These are phyloP conservation scores for Epichloe glyceriae DNA, from an alignment of 2,329 filamentous ascomycete species.

Conservation along the genomic window DNA sequence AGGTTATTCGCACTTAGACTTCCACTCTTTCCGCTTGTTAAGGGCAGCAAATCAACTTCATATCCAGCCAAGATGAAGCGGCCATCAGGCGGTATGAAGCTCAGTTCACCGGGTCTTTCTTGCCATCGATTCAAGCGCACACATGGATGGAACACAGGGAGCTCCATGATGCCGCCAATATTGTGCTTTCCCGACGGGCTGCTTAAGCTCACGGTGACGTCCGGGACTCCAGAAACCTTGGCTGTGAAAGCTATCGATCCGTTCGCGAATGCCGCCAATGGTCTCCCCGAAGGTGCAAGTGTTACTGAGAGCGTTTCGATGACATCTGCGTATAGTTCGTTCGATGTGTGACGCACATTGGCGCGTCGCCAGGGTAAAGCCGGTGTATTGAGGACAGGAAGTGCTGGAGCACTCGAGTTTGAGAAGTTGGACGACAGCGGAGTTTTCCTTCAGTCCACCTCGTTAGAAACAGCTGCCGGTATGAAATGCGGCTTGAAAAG, in stretches of 20 bases:
- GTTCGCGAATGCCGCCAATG: slow-evolving; percentile 75
- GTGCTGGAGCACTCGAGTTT: slow-evolving; percentile 25
- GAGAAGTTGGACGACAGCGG: slow-evolving; percentile 25
- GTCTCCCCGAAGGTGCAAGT: slow-evolving; percentile 77
- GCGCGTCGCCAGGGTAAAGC: slow-evolving; percentile 76
- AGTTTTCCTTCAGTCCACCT: slow-evolving; percentile 23
- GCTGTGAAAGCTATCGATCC: slow-evolving; percentile 91
- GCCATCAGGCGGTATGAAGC: slow-evolving; percentile 90
- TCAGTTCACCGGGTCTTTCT: slow-evolving; percentile 79
- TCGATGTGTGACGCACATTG: slow-evolving; percentile 90
- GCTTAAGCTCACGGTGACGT: slow-evolving; percentile 69
- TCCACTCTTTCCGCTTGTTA: slow-evolving; percentile 44
- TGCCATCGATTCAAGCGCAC: slow-evolving; percentile 84
- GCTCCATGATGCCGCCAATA: slow-evolving; percentile 60
- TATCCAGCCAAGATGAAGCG: slow-evolving; percentile 89
- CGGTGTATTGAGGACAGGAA: slow-evolving; percentile 33
- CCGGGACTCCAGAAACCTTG: slow-evolving; percentile 88
- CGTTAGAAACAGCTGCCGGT: neutral
- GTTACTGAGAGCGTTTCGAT: slow-evolving; percentile 82
- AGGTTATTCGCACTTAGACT: slow-evolving; percentile 48
- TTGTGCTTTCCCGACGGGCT: slow-evolving; percentile 71
- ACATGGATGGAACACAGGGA: slow-evolving; percentile 93
- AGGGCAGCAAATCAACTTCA: slow-evolving; percentile 78
- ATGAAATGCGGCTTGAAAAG: neutral
- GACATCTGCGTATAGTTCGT: slow-evolving; percentile 93